These are phyloP conservation scores for Suillus brevipes DNA, from an alignment of 768 basidiomycete genomes.

Conservation along the genomic window DNA sequence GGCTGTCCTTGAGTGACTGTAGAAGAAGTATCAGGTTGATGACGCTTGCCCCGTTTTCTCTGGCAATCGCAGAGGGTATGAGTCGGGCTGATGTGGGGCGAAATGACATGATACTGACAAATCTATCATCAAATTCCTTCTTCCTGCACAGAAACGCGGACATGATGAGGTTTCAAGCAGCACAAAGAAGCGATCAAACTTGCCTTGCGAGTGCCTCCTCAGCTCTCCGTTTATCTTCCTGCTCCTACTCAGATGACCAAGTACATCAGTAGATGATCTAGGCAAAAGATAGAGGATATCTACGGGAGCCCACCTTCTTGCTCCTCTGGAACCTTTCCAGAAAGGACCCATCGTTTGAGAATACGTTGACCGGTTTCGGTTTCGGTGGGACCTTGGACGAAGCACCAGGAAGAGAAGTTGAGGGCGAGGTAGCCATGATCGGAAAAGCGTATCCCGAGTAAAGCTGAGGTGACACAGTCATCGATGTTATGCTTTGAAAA, in stretches of 20 bases:
- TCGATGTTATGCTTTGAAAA: neutral
- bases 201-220: slow-evolving; percentile 54
- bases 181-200: slow-evolving; percentile 15
- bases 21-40: slow-evolving; percentile 39
- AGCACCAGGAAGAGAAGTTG: slow-evolving; percentile 22
- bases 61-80: slow-evolving; percentile 21
- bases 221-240: slow-evolving; percentile 53
- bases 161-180: neutral
- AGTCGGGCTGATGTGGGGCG: neutral
- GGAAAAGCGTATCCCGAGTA: slow-evolving; percentile 18
- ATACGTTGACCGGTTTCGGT: slow-evolving; percentile 57
- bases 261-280: neutral
- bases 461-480: slow-evolving; percentile 5
- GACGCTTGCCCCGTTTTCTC: slow-evolving; percentile 63
- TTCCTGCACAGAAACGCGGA: slow-evolving; percentile 42
- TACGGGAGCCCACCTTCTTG: slow-evolving; percentile 45
- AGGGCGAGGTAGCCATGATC: slow-evolving; percentile 19
- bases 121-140: slow-evolving; percentile 58
- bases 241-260: slow-evolving; percentile 44
- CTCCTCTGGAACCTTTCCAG: slow-evolving; percentile 61
- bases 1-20: slow-evolving; percentile 29
- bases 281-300: neutral
- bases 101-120: slow-evolving; percentile 42
- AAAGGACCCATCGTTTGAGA: slow-evolving; percentile 71
- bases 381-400: slow-evolving; percentile 26